These are phyloP conservation scores for Fusarium albosuccineum DNA, from an alignment of 2,329 filamentous ascomycete species.

Conservation along the genomic window DNA sequence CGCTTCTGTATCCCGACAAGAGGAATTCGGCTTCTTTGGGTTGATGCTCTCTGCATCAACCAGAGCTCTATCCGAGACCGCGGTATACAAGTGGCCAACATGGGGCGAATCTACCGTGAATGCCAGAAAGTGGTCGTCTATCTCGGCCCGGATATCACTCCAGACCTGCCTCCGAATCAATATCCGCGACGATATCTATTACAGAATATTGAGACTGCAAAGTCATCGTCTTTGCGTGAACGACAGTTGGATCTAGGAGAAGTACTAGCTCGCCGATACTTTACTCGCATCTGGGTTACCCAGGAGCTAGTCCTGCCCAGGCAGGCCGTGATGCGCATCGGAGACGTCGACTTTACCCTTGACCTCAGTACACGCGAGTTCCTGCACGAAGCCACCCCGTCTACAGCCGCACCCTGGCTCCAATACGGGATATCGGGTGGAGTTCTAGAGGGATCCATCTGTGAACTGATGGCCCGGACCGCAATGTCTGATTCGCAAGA, in stretches of 20 bases:
- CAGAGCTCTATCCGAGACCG: background rate
- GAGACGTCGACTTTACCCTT: background rate
- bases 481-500: background rate
- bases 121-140: background rate
- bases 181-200: background rate
- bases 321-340: background rate
- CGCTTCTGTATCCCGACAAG: background rate
- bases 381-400: background rate
- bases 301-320: background rate
- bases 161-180: background rate
- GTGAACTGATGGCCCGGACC: background rate
- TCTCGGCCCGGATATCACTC: background rate
- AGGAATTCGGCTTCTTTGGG: slow-evolving; percentile 2
- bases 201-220: background rate
- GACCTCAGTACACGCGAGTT: background rate
- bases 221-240: too few relatives aligned
- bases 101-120: slow-evolving; percentile 1
- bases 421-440: background rate
- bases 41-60: slow-evolving; percentile 15
- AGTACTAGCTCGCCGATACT: background rate
- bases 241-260: too few relatives aligned
- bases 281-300: background rate
- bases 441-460: background rate
- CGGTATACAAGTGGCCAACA: background rate
- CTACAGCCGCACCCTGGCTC: background rate